These are phyloP conservation scores for Arachnomyces sp. DNA, from an alignment of 2,329 filamentous ascomycete genomes.

Conservation along the genomic window DNA sequence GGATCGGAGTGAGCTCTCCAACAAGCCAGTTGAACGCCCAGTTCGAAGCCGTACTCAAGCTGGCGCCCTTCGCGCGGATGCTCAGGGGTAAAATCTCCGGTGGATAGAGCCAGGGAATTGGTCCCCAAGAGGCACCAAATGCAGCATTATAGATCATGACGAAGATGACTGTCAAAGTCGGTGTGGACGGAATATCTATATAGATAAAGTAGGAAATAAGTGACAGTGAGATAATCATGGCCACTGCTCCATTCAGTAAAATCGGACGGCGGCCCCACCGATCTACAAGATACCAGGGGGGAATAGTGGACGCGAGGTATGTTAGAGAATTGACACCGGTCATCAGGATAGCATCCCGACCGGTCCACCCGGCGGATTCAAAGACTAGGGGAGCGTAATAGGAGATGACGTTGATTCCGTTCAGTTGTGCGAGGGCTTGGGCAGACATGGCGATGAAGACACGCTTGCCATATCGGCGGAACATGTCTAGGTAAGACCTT, in stretches of 20 bases:
- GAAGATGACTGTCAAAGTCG: slow-evolving; percentile 78
- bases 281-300: slow-evolving; percentile 96
- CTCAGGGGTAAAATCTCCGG: slow-evolving; percentile 97
- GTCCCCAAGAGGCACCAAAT: slow-evolving; percentile 96
- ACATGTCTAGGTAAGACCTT: slow-evolving; percentile 88
- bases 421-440: slow-evolving; percentile 88
- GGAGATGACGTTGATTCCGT: slow-evolving; percentile 98
- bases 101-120: slow-evolving; percentile 95
- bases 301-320: slow-evolving; percentile 85
- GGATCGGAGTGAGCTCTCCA: slow-evolving; percentile 85
- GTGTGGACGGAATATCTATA: slow-evolving; percentile 69
- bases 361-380: slow-evolving; percentile 91
- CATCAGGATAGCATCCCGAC: slow-evolving; percentile 88
- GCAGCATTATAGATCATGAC: slow-evolving; percentile 98
- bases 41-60: slow-evolving; percentile 90
- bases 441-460: slow-evolving; percentile 99
- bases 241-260: slow-evolving; percentile 77
- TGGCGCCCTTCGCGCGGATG: slow-evolving; percentile 94
- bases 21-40: slow-evolving; percentile 99
- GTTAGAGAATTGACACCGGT: slow-evolving; percentile 91
- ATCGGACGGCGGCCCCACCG: slow-evolving; percentile 83
- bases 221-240: slow-evolving; percentile 83
- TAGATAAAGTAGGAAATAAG: slow-evolving; percentile 93
- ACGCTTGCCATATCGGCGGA: slow-evolving; percentile 79
- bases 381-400: slow-evolving; percentile 98